phyloP scores from a whole-genome alignment of 2,329 filamentous ascomycete species.

The Trichoderma sp. region DNA sequence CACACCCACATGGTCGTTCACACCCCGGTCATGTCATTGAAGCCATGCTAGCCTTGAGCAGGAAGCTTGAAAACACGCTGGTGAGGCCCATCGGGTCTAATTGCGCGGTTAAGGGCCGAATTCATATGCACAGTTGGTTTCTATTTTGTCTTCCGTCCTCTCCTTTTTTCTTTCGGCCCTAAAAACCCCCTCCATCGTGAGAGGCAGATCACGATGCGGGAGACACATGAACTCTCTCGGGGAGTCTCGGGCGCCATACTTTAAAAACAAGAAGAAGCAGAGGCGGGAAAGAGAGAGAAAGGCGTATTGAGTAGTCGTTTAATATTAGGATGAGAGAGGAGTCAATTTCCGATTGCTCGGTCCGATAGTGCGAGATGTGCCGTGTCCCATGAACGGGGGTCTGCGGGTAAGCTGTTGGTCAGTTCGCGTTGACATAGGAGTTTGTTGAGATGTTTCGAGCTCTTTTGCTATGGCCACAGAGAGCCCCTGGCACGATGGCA shows the following conservation, averaged over 20 bases:
- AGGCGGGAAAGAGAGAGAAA: background rate
- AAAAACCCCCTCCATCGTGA: background rate
- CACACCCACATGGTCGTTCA: background rate
- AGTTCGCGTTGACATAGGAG: background rate
- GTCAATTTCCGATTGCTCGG: background rate
- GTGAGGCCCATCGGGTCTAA: background rate
- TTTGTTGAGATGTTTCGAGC: background rate
- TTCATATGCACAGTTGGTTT: conserved; percentile 3
- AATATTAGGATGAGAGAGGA: background rate
- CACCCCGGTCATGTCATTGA: background rate
- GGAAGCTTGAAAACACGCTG: conserved; percentile 6
- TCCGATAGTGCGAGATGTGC: conserved; percentile 8
- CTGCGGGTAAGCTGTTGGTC: background rate
- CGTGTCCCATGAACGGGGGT: background rate
- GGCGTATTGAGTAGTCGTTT: background rate
- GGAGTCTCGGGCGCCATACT: background rate
- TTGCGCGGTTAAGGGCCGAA: conserved; percentile 12
- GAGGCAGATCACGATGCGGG: background rate
- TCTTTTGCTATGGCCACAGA: background rate
- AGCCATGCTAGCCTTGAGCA: conserved; percentile 16
- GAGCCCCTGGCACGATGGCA: background rate
- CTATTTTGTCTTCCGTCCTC: background rate
- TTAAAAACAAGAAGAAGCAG: background rate
- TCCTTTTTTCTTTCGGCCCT: background rate
- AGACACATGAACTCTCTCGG: background rate